Conservation (phyloP, 768 basidiomycete species). For the Chalciporus pseudorubinellus region DNA sequence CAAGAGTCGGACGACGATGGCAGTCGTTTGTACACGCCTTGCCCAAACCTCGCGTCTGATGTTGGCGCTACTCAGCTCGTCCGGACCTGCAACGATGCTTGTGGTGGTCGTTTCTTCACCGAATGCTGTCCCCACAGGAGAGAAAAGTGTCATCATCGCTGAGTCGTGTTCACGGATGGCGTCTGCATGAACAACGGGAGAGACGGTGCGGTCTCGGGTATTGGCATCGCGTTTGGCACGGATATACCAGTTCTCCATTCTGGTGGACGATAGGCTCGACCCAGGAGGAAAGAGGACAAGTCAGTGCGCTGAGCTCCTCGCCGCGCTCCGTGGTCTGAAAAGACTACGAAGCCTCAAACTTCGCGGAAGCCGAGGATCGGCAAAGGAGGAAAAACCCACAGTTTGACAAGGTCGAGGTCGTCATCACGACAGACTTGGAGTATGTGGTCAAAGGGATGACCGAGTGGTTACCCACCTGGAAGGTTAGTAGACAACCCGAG, state of each 20-base stretch:
- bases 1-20: neutral
- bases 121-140: neutral
- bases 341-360: neutral
- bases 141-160: slow-evolving; percentile 17
- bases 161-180: slow-evolving; percentile 34
- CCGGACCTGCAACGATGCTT: neutral
- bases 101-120: neutral
- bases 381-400: neutral
- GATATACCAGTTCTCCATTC: slow-evolving; percentile 14
- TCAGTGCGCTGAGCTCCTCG: slow-evolving; percentile 22
- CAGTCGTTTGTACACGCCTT: neutral
- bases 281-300: slow-evolving; percentile 21
- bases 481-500: neutral
- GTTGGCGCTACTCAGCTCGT: neutral
- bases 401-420: slow-evolving; percentile 21
- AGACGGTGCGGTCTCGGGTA: slow-evolving; percentile 11
- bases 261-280: slow-evolving; percentile 24
- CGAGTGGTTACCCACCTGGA: slow-evolving; percentile 3
- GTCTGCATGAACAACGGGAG: slow-evolving; percentile 33
- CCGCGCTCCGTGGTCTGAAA: slow-evolving; percentile 6
- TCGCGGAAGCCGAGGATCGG: slow-evolving; percentile 2
- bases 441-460: slow-evolving; percentile 29
- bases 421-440: slow-evolving; percentile 31
- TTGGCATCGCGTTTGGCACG: slow-evolving; percentile 5
- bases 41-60: neutral